Conservation (phyloP, 768 basidiomycete genomes). For the Rhizopogon vinicolor region DNA sequence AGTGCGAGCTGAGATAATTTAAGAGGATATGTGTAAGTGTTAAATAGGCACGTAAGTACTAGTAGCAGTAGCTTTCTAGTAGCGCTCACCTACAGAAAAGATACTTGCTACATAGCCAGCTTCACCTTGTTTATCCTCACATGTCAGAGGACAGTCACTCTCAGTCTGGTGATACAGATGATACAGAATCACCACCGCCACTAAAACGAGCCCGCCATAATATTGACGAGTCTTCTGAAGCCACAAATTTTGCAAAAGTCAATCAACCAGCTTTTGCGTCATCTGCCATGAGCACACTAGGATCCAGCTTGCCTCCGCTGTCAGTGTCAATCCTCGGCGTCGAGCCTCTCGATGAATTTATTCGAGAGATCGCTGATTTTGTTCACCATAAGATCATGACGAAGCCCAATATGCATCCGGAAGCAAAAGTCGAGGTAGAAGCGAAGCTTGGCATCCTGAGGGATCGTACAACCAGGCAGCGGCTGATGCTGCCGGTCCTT, state of each 20-base stretch:
- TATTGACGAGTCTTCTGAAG: slow-evolving; percentile 22
- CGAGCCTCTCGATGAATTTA: slow-evolving; percentile 91
- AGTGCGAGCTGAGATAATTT: neutral
- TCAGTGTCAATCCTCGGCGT: slow-evolving; percentile 82
- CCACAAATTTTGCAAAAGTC: slow-evolving; percentile 13
- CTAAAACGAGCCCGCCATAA: slow-evolving; percentile 35
- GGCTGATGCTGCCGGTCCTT: slow-evolving; percentile 66
- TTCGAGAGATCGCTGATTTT: slow-evolving; percentile 88
- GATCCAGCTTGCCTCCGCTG: slow-evolving; percentile 48
- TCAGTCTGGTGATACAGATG: slow-evolving; percentile 14
- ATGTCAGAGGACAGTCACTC: neutral
- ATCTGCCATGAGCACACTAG: slow-evolving; percentile 20
- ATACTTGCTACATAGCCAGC: neutral
- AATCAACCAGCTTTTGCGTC: slow-evolving; percentile 10
- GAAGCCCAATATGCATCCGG: slow-evolving; percentile 48
- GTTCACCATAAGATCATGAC: slow-evolving; percentile 66
- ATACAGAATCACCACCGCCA: slow-evolving; percentile 20
- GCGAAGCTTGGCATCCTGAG: slow-evolving; percentile 81
- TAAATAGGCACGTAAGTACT: neutral
- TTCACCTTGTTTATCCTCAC: neutral
- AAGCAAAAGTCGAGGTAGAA: slow-evolving; percentile 71
- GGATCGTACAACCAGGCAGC: slow-evolving; percentile 49
- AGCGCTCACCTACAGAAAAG: neutral
- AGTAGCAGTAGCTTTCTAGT: too few species aligned
- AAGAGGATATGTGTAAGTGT: neutral